Percentiles rank a stretch among this genome's conserved stretches.
Conservation (phyloP, 371 early-diverging fungal genomes). For the Coemansia sp. region DNA sequence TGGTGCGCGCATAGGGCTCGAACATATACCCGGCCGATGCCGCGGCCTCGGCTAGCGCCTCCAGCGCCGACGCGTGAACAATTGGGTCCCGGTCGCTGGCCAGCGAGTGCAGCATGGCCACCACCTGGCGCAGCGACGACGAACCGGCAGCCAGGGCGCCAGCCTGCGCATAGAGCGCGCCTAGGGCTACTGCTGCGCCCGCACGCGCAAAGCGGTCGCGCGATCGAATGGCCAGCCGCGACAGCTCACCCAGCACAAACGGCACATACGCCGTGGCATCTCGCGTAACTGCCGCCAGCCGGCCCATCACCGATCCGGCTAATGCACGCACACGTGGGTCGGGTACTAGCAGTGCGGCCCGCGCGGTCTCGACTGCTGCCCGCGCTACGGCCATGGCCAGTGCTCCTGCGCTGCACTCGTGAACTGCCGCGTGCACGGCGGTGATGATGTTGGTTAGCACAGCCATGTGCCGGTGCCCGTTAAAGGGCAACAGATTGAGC, state of each 20-base stretch:
- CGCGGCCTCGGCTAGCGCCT: conserved; percentile 82
- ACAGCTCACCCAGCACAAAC: conserved; percentile 76
- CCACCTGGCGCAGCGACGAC: conserved; percentile 80
- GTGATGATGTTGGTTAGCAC: conserved; percentile 74
- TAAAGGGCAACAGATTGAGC: conserved; percentile 63
- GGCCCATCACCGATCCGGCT: conserved; percentile 82
- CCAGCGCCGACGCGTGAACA: conserved; percentile 92
- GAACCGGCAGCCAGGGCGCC: conserved; percentile 85
- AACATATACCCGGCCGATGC: conserved; percentile 91
- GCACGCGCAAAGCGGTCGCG: conserved; percentile 93
- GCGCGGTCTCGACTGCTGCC: conserved; percentile 37
- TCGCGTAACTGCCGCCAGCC: conserved; percentile 74
- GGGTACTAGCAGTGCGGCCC: conserved; percentile 69
- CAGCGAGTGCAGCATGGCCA: conserved; percentile 86
- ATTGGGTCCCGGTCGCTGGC: conserved; percentile 90
- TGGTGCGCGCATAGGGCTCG: conserved; percentile 82
- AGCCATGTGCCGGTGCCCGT: conserved; percentile 75
- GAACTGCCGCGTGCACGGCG: conserved; percentile 55
- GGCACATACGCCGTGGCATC: conserved; percentile 68
- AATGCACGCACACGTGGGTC: conserved; percentile 74
- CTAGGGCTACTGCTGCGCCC: conserved; percentile 87
- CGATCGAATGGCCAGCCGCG: conserved; percentile 85
- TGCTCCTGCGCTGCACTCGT: conserved; percentile 8
- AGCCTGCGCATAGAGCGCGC: conserved; percentile 83
- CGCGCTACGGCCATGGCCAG: conserved; percentile 39